phyloP scores from a whole-genome alignment of 352 stramenopile species.

The Pythium apleroticum region DNA sequence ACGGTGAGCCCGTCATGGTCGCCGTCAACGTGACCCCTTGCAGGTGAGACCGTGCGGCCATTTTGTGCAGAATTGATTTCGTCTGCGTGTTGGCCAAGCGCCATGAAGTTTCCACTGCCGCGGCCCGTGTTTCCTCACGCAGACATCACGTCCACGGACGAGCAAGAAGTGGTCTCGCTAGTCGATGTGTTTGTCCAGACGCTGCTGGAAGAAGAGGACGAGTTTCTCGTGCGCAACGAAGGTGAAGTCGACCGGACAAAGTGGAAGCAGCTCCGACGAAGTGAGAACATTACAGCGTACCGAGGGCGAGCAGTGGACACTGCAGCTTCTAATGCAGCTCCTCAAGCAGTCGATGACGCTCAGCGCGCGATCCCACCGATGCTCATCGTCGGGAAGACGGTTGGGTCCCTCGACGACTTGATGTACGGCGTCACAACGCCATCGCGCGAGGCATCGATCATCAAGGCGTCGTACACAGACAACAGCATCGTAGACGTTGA shows the following conservation, averaged over 20 bases:
- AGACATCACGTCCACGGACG: slow-evolving; percentile 5
- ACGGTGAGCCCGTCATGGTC: not conserved
- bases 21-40: no score
- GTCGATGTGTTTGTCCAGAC: slow-evolving; percentile 15
- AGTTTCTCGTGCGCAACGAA: slow-evolving; percentile 10
- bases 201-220: slow-evolving; percentile 15
- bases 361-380: slow-evolving; percentile 7
- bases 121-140: slow-evolving; percentile 12
- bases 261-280: slow-evolving; percentile 19
- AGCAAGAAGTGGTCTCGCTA: slow-evolving; percentile 5
- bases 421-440: slow-evolving; percentile 19
- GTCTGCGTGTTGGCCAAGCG: not conserved
- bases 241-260: slow-evolving; percentile 37
- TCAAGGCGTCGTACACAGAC: slow-evolving; percentile 30
- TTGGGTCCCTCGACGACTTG: slow-evolving; percentile 14
- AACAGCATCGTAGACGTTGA: slow-evolving; percentile 38
- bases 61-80: not conserved
- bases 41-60: no score
- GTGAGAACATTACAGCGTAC: slow-evolving; percentile 17
- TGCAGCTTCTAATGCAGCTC: not conserved
- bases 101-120: slow-evolving; percentile 23
- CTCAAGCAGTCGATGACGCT: not conserved
- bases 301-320: not conserved
- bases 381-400: slow-evolving; percentile 10
- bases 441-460: slow-evolving; percentile 11